Base-by-base conservation (phyloP, 148 eudicot genomes). In the Pouteria glomerata region DNA sequence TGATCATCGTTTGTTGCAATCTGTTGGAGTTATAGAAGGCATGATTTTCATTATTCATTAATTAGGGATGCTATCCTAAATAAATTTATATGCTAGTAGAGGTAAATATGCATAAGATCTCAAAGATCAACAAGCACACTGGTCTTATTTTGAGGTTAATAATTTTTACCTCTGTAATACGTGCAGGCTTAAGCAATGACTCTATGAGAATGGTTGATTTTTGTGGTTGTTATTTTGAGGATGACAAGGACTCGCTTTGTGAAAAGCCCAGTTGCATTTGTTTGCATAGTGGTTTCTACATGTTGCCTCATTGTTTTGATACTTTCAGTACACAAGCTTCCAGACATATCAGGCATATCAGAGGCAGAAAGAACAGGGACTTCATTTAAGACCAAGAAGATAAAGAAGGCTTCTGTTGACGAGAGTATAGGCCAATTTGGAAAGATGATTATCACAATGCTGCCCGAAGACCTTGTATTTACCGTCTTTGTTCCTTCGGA, bases 401-500 rank as follows among this genome's bases (percentile, higher is more conserved):
- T 24, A 5, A 55, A 11, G 73, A 68, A 39, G 2, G 8, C 15
- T 37, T 3, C 24, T 27, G 63, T 41, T 2, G 71, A 59, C 37
- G 67, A n/a, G 21, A 78, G 57, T 34, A 65, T 84, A 45, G 92
- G 97, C 3, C 74, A 68, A 53, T 85, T 91, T 70, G 97, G 97
- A 59, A 68, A 82, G 66, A 82, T 83, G 84, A 74, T 89, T 71
- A 67, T 94, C 59, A 86, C 80, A 45, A 87, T 94, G 98, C 77
- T 95, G 56, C 97, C 97, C 5, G 21, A 69, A 73, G 92, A 91
- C 85, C 88, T 95, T 24, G 80, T 85, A 26, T 91, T 94, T 57
- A 94, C 98, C 0, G 76, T 91, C 45, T 94, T 94, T 73, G 74
- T 89, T 26, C 97, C 98, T 1, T 85, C 97, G 19, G 79, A 85